Base-by-base conservation (phyloP, 305 asterid species). In the Fraxinus velutina region DNA sequence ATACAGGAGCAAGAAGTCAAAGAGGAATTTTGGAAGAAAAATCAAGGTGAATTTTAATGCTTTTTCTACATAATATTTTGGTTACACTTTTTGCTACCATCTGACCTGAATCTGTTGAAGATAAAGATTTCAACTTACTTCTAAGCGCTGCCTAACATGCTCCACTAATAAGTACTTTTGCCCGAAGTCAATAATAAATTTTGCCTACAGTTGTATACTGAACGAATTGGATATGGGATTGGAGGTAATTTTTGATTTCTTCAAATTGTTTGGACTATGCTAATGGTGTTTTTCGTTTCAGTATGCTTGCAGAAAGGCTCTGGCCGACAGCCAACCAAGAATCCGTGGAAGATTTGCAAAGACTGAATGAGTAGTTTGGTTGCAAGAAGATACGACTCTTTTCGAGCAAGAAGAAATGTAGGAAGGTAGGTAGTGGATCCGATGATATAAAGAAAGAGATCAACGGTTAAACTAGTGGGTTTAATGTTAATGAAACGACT, bases 21-120 rank as follows among this genome's bases (percentile, higher is more conserved):
- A 90, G 91, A 90, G 99, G 87, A 96, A 94, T 79, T 96, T 96
- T 77, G 97, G 97, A 78, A 83, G 98, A 75, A 96, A 96, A 87
- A 96, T 89, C 50, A 89, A 89, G 90, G 92, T 89, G 6, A 4
- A 37, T 12, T 66, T 22, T 66, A 27, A 22, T 66, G 73, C 34
- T 22, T 24, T 66, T 27, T 22, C 29, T 27, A 6, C 32, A 21
- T 27, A 12, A 22, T 22, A 66, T 66, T 21, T 66, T 22, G n/a
- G 7, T 66, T 57, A n/a, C 71, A 5, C 32, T 64, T 64, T 24
- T 27, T 66, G 19, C 36, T 66, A 10, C 73, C 6, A 3, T 66
- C 34, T 64, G 34, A 9, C 72, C 17, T 64, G 32, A 21, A 19
- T 19, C n/a, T 24, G 6, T 19, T 9, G 32, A 64, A 22, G 34